Conservation (phyloP, 371 early-diverging fungal genomes). For the Syncephalastrum monosporum region DNA sequence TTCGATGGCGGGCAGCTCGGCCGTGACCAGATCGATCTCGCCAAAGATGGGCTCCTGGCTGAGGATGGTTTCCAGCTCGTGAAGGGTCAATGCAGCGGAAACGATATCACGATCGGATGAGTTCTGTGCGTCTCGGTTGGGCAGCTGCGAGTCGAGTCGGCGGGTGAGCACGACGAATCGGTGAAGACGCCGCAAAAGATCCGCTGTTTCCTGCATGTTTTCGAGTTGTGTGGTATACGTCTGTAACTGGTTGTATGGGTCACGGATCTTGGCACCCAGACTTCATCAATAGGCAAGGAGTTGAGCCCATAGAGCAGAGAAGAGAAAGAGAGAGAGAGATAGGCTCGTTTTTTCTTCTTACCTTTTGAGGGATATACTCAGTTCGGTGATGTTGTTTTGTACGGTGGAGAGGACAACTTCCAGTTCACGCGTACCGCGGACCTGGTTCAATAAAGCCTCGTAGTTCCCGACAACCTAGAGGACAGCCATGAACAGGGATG, state of each 20-base stretch:
- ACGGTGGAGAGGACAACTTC: constrained; percentile 59
- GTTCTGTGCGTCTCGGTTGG: constrained; percentile 12
- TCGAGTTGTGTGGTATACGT: constrained; percentile 62
- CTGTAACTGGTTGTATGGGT: constrained; percentile 62
- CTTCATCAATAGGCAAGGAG: constrained; percentile 20
- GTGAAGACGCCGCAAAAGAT: constrained; percentile 63
- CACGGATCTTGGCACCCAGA: constrained; percentile 57
- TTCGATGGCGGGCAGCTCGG: constrained; percentile 48
- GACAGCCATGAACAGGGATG: not conserved
- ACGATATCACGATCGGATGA: constrained; percentile 54
- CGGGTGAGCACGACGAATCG: constrained; percentile 63
- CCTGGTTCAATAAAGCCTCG: constrained; percentile 68
- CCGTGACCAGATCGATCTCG: constrained; percentile 65
- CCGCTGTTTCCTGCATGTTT: constrained; percentile 61
- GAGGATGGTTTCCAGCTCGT: constrained; percentile 57
- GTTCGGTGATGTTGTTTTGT: constrained; percentile 48
- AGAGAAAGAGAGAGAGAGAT: not conserved
- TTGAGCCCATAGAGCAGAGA: not conserved
- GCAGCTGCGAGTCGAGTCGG: constrained; percentile 61
- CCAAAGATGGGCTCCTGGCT: constrained; percentile 58
- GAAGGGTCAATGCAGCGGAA: constrained; percentile 57
- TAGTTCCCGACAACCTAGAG: constrained; percentile 69
- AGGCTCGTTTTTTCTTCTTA: constrained; percentile 13
- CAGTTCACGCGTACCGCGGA: constrained; percentile 66
- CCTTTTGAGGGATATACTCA: constrained; percentile 65